Percentiles rank a stretch among this genome's conserved stretches.
phyloP scores from a whole-genome alignment of 1,284 basidiomycete species.

The Mycosarcoma maydis region DNA sequence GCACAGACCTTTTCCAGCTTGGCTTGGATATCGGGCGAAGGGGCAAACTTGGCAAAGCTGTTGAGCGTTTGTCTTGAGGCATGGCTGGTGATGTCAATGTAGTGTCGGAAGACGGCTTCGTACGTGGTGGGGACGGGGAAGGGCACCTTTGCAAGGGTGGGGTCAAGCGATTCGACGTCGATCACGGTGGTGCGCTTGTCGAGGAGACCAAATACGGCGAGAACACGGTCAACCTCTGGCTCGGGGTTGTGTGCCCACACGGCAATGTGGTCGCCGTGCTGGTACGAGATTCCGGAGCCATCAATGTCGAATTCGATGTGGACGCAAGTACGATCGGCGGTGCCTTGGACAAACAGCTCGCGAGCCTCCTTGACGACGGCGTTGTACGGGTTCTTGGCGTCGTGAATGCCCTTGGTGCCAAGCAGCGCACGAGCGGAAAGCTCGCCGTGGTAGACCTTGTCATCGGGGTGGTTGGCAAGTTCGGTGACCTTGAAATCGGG shows the following conservation, averaged over 20 bases:
- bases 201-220: slow-evolving; percentile 84
- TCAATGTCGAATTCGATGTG: slow-evolving; percentile 95
- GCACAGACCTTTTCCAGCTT: slow-evolving; percentile 81
- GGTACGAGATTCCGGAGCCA: slow-evolving; percentile 95
- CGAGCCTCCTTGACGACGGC: slow-evolving; percentile 80
- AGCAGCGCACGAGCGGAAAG: slow-evolving; percentile 78
- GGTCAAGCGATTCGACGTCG: slow-evolving; percentile 90
- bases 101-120: slow-evolving; percentile 90
- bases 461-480: slow-evolving; percentile 69
- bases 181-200: slow-evolving; percentile 78
- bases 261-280: slow-evolving; percentile 96
- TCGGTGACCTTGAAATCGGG: slow-evolving; percentile 93
- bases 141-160: slow-evolving; percentile 95
- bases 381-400: slow-evolving; percentile 95
- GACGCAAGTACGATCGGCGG: slow-evolving; percentile 86
- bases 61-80: slow-evolving; percentile 93
- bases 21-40: slow-evolving; percentile 78
- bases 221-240: slow-evolving; percentile 85
- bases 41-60: slow-evolving; percentile 85
- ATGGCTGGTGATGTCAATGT: slow-evolving; percentile 92
- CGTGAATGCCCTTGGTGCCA: slow-evolving; percentile 86
- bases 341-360: slow-evolving; percentile 81
- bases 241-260: slow-evolving; percentile 97
- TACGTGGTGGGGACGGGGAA: slow-evolving; percentile 98
- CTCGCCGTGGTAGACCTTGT: slow-evolving; percentile 65